A percentile compares a stretch with the other conserved stretches of the same genome.
These are phyloP conservation scores for Candida coquimbonensis DNA, from an alignment of 805 yeast genomes.

Conservation along the genomic window DNA sequence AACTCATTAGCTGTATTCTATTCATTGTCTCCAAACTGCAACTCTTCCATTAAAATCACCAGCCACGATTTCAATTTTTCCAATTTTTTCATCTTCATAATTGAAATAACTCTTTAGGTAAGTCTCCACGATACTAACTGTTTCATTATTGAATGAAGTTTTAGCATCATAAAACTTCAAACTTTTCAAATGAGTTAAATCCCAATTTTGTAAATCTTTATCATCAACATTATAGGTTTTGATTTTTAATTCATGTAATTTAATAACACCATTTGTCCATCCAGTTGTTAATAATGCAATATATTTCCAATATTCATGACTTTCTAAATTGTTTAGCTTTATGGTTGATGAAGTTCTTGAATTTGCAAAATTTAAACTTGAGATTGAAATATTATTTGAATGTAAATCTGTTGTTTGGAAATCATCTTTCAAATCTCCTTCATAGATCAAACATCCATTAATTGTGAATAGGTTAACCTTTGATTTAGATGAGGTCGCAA, in stretches of 20 bases:
- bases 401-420: not conserved
- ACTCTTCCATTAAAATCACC: slow-evolving; percentile 52
- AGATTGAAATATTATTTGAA: slow-evolving; percentile 14
- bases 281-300: slow-evolving; percentile 32
- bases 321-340: slow-evolving; percentile 21
- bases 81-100: slow-evolving; percentile 29
- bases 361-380: slow-evolving; percentile 24
- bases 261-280: slow-evolving; percentile 24
- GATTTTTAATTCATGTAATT: slow-evolving; percentile 26
- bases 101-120: slow-evolving; percentile 25
- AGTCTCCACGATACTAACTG: slow-evolving; percentile 28
- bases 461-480: slow-evolving; percentile 37
- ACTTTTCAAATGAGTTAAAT: slow-evolving; percentile 14
- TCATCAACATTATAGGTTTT: not conserved
- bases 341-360: slow-evolving; percentile 21
- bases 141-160: slow-evolving; percentile 9
- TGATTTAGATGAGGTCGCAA: slow-evolving; percentile 30
- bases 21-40: slow-evolving; percentile 35
- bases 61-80: slow-evolving; percentile 38
- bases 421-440: no score
- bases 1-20: not conserved
- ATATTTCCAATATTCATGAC: slow-evolving; percentile 34
- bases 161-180: slow-evolving; percentile 20
- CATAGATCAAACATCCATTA: slow-evolving; percentile 41
- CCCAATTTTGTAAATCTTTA: slow-evolving; percentile 16